Evolutionary conservation across 2,329 filamentous ascomycete genomes (phyloP).

Genomic region (Colletotrichum ledebouriae): DNA sequence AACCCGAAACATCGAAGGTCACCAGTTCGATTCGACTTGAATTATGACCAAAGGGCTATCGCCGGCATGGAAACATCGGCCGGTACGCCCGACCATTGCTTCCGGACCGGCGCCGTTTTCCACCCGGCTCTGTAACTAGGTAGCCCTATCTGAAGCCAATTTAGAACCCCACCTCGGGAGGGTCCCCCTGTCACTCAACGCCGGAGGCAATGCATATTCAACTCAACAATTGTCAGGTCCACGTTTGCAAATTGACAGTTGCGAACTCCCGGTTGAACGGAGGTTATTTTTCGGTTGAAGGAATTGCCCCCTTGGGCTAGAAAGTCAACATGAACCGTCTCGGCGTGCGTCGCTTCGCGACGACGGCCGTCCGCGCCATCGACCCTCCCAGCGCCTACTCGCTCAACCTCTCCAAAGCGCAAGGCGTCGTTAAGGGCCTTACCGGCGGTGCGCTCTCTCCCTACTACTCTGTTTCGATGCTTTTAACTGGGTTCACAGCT

Average conservation of each 20-base stretch:
- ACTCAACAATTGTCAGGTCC: background rate
- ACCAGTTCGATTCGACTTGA: no score
- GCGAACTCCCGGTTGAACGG: background rate
- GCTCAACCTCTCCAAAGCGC: conserved; percentile 81
- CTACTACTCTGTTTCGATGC: background rate
- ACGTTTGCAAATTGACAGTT: background rate
- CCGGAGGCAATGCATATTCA: conserved; percentile 20
- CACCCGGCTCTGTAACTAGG: no score
- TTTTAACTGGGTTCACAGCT: background rate
- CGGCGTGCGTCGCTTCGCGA: conserved; percentile 75
- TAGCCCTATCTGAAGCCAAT: no score
- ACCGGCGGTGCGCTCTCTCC: conserved; percentile 76
- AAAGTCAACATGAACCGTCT: conserved; percentile 74
- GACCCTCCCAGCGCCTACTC: conserved; percentile 69
- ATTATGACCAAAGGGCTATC: no score
- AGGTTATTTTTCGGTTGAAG: background rate
- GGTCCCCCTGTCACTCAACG: conserved; percentile 14
- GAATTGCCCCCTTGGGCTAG: background rate
- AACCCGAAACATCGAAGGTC: no score
- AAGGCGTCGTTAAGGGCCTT: conserved; percentile 82
- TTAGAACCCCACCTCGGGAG: conserved; percentile 24
- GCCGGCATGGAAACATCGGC: no score
- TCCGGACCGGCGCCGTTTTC: no score
- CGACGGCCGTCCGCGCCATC: conserved; percentile 65
- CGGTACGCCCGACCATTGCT: no score